Percentiles rank a stretch among this genome's conserved stretches.
phyloP scores from a whole-genome alignment of 1,284 basidiomycete genomes.

The Cryptococcus hybrid region DNA sequence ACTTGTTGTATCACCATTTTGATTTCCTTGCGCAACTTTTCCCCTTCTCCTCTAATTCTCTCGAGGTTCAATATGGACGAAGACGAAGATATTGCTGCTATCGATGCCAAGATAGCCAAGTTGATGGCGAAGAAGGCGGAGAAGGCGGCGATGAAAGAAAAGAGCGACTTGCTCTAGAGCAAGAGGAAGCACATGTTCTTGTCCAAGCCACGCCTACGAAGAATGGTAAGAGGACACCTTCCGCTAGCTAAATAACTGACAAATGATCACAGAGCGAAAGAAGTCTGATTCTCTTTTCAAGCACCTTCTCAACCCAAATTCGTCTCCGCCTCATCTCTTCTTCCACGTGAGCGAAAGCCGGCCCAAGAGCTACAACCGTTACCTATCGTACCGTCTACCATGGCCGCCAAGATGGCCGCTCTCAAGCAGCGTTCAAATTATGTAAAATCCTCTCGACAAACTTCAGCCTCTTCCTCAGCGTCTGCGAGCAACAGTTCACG shows the following conservation, averaged over 20 bases:
- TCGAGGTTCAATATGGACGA: not conserved
- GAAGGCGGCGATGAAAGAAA: slow-evolving; percentile 19
- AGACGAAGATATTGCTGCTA: slow-evolving; percentile 8
- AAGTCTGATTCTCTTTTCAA: not conserved
- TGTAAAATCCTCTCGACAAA: not conserved
- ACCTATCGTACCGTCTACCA: not conserved
- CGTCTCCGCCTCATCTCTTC: not conserved
- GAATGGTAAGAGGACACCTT: slow-evolving; percentile 2
- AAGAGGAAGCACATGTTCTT: slow-evolving; percentile 29
- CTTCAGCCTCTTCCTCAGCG: not conserved
- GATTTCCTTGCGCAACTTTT: not conserved
- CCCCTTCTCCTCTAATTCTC: not conserved
- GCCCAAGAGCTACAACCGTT: not conserved
- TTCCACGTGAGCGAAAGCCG: not conserved
- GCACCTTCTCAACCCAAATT: not conserved
- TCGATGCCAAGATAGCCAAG: slow-evolving; percentile 40
- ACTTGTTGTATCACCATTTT: not conserved
- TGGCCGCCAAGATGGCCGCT: not conserved
- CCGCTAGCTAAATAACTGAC: not conserved
- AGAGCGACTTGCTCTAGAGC: slow-evolving; percentile 7
- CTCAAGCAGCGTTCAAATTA: not conserved
- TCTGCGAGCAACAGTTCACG: not conserved
- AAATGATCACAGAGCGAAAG: not conserved
- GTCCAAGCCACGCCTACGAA: slow-evolving; percentile 28
- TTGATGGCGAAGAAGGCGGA: slow-evolving; percentile 23